Percentiles rank a stretch among this genome's conserved stretches.
phyloP scores from a whole-genome alignment of 257 asterid genomes.

The Datura wrightii region DNA sequence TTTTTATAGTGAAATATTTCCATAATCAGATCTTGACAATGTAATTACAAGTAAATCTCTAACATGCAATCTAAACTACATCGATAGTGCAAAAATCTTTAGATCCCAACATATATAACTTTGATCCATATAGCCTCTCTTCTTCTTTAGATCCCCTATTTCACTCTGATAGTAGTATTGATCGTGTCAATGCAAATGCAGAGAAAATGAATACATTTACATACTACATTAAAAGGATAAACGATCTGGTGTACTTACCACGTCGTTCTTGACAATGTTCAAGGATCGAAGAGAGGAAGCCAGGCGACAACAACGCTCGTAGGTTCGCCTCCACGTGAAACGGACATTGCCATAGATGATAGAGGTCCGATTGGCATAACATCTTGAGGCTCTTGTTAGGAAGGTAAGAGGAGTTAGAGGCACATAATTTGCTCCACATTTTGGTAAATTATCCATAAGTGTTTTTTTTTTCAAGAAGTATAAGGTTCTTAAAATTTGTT shows the following conservation, averaged over 20 bases:
- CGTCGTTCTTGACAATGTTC: constrained; percentile 44
- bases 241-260: constrained; percentile 49
- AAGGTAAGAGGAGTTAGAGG: constrained; percentile 50
- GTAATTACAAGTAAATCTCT: not conserved
- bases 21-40: not conserved
- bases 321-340: constrained; percentile 81
- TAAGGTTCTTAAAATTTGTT: not conserved
- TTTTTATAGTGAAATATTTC: not conserved
- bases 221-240: not conserved
- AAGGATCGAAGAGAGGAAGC: constrained; percentile 67
- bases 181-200: too few relatives aligned
- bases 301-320: constrained; percentile 72
- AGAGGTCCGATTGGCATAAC: constrained; percentile 62
- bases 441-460: constrained; percentile 66
- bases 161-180: too few relatives aligned
- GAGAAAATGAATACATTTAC: too few relatives aligned
- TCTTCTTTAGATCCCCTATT: too few relatives aligned
- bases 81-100: not conserved
- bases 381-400: constrained; percentile 60
- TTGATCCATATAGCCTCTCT: not conserved
- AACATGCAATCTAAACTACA: not conserved
- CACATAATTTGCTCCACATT: constrained; percentile 74
- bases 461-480: not conserved
- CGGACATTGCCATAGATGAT: constrained; percentile 56
- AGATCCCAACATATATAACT: not conserved